These are phyloP conservation scores for Aureobasidium sp. DNA, from an alignment of 2,329 filamentous ascomycete genomes.

Conservation along the genomic window DNA sequence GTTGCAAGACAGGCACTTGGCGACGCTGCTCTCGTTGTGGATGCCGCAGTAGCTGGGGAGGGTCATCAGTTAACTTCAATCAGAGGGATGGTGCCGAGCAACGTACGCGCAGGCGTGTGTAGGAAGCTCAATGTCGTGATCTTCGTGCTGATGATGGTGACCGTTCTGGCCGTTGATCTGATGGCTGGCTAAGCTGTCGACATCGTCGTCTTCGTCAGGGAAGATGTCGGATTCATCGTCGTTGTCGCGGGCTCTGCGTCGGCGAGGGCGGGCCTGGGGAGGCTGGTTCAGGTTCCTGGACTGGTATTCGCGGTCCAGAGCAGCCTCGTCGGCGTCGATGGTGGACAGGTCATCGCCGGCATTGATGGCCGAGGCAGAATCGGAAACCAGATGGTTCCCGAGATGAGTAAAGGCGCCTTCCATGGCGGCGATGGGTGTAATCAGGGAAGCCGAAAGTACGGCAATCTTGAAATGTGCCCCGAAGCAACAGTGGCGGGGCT, in stretches of 20 bases:
- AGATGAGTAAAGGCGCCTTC: constrained; percentile 84
- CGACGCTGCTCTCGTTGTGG: constrained; percentile 88
- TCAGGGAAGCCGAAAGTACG: neutral
- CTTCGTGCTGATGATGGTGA: constrained; percentile 52
- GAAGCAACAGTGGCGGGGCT: constrained; percentile 14
- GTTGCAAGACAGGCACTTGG: constrained; percentile 90
- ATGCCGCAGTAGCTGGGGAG: constrained; percentile 83
- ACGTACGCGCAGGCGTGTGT: constrained; percentile 92
- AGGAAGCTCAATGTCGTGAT: constrained; percentile 79
- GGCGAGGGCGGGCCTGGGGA: constrained; percentile 42
- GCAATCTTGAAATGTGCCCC: constrained; percentile 5
- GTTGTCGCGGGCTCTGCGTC: constrained; percentile 68
- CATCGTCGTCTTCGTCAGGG: constrained; percentile 55
- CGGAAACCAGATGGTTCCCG: constrained; percentile 78
- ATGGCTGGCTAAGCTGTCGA: constrained; percentile 70
- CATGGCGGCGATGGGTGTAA: constrained; percentile 44
- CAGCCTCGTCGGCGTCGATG: constrained; percentile 59
- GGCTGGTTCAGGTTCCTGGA: constrained; percentile 48
- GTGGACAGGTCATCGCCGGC: constrained; percentile 61
- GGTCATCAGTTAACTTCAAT: neutral
- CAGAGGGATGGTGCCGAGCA: neutral
- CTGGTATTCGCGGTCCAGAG: constrained; percentile 59
- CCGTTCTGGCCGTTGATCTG: constrained; percentile 69
- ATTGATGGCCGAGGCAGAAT: constrained; percentile 80
- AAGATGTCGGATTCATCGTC: constrained; percentile 80